phyloP scores from a whole-genome alignment of 352 stramenopile species.

The Pythium grandisporangium region DNA sequence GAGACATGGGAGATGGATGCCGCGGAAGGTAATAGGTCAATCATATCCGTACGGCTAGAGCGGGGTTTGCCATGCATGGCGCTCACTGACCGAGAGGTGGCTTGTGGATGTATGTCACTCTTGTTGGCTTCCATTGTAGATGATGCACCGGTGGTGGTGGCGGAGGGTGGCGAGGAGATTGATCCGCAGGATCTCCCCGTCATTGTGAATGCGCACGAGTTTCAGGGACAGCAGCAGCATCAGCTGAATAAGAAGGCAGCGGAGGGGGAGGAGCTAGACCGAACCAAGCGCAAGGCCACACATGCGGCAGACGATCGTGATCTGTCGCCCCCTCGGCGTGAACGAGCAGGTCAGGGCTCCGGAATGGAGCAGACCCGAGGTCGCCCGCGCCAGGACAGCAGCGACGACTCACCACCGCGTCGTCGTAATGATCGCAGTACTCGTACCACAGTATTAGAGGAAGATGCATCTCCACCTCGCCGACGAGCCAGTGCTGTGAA shows the following conservation, averaged over 20 bases:
- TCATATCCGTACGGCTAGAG: neutral
- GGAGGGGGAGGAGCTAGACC: constrained; percentile 12
- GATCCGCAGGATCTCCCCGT: constrained; percentile 61
- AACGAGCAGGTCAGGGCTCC: neutral
- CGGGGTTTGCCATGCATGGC: neutral
- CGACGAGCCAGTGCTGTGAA: neutral
- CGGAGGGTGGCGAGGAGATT: constrained; percentile 30
- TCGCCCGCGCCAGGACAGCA: constrained; percentile 7
- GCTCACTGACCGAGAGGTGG: neutral
- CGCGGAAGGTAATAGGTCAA: constrained; percentile 17
- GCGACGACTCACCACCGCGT: constrained; percentile 20
- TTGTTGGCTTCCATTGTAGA: too few species aligned
- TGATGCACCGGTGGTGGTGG: constrained; percentile 30
- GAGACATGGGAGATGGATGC: constrained; percentile 53
- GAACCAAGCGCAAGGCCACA: too few species aligned
- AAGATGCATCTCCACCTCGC: constrained; percentile 1
- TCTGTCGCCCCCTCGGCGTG: constrained; percentile 31
- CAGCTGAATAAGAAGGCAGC: constrained; percentile 18
- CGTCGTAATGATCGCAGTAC: too few species aligned
- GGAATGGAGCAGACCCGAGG: too few species aligned
- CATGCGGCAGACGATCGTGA: too few species aligned
- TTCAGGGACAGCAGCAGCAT: constrained; percentile 33
- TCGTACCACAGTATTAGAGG: neutral
- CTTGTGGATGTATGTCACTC: neutral
- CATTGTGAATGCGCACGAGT: constrained; percentile 65